Conservation (phyloP, 192 early-diverging fungal genomes). For the Cetraspora pellucida region DNA sequence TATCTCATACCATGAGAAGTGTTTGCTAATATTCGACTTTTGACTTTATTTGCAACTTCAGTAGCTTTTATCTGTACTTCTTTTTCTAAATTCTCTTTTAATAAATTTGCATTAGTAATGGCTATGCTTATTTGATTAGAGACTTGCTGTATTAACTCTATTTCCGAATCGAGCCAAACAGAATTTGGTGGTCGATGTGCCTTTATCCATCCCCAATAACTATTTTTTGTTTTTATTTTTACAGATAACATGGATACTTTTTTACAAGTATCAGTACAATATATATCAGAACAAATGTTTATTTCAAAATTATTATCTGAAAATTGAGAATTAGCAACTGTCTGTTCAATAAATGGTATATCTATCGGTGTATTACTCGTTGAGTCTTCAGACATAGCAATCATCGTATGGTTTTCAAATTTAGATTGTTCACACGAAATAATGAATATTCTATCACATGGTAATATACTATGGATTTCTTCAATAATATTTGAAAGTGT, state of each 20-base stretch:
- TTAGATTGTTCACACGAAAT: conserved; percentile 25
- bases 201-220: conserved; percentile 44
- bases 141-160: conserved; percentile 45
- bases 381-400: neutral
- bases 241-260: conserved; percentile 40
- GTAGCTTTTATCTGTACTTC: conserved; percentile 49
- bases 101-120: conserved; percentile 43
- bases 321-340: neutral
- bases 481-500: conserved; percentile 39
- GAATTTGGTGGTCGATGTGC: conserved; percentile 36
- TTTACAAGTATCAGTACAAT: conserved; percentile 25
- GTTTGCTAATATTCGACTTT: conserved; percentile 47
- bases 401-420: neutral
- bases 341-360: neutral
- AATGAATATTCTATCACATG: conserved; percentile 43
- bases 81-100: conserved; percentile 43
- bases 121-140: conserved; percentile 48
- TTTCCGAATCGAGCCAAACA: conserved; percentile 43
- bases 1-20: conserved; percentile 41
- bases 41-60: conserved; percentile 45
- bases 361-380: too few species aligned
- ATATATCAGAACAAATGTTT: neutral
- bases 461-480: conserved; percentile 44
- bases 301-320: neutral
- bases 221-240: conserved; percentile 37